phyloP scores from a whole-genome alignment of 2,329 filamentous ascomycete species.

The Ceratocystiopsis brevicomis region DNA sequence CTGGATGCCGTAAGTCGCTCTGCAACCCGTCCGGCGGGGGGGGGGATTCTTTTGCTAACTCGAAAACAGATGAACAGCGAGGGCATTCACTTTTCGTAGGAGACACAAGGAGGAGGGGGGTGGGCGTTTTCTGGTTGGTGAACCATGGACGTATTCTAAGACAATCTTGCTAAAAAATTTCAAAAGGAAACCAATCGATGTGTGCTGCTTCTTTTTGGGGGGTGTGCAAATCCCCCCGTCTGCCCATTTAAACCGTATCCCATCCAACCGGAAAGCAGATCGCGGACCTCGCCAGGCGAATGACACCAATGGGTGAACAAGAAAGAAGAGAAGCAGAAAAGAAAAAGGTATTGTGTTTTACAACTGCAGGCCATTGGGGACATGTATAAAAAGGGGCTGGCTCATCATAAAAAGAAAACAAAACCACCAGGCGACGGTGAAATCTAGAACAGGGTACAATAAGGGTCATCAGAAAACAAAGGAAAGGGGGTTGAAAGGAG shows the following conservation, averaged over 20 bases:
- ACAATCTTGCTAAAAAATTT: too few relatives aligned
- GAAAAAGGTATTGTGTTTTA: neutral
- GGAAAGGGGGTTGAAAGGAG: neutral
- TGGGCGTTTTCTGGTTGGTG: neutral
- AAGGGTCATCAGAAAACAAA: neutral
- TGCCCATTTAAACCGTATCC: too few relatives aligned
- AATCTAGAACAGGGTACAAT: too few relatives aligned
- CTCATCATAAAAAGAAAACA: neutral
- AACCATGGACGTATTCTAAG: too few relatives aligned
- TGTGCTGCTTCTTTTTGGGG: too few relatives aligned
- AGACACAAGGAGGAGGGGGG: neutral
- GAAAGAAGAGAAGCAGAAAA: neutral
- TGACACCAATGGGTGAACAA: too few relatives aligned
- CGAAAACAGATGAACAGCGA: constrained; percentile 4
- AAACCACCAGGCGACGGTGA: neutral
- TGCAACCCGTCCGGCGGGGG: too few relatives aligned
- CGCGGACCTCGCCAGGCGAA: too few relatives aligned
- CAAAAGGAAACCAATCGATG: too few relatives aligned
- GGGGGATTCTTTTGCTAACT: constrained; percentile 1
- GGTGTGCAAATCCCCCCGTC: too few relatives aligned
- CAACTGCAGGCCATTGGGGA: too few relatives aligned
- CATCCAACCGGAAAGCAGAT: too few relatives aligned
- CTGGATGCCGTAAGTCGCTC: constrained; percentile 33
- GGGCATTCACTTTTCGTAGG: constrained; percentile 2
- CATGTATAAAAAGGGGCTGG: neutral